Percentiles rank a stretch among this genome's conserved stretches.
phyloP scores from a whole-genome alignment of 2,329 filamentous ascomycete species.

The Tolypocladium ovalisporum region DNA sequence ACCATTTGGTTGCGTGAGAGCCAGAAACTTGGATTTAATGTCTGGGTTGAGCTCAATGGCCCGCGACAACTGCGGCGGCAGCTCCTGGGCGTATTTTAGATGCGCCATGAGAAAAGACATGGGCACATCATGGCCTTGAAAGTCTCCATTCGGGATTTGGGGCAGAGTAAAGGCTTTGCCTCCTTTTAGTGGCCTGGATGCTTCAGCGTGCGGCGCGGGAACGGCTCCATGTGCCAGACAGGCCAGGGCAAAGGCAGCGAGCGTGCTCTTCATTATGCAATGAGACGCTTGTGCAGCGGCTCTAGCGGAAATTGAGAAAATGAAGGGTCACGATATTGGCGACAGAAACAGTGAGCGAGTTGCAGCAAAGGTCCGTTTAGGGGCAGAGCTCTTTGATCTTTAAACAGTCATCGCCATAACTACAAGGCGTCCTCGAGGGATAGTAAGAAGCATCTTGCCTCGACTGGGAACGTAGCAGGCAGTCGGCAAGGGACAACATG shows the following conservation, averaged over 20 bases:
- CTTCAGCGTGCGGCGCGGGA: not conserved
- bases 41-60: slow-evolving; percentile 12
- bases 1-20: slow-evolving; percentile 3
- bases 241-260: slow-evolving; percentile 1
- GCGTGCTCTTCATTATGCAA: slow-evolving; percentile 2
- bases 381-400: not conserved
- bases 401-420: not conserved
- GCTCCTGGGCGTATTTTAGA: slow-evolving; percentile 23
- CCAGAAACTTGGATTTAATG: slow-evolving; percentile 13
- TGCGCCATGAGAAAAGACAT: slow-evolving; percentile 19
- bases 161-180: slow-evolving; percentile 14
- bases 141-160: slow-evolving; percentile 23
- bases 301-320: not conserved
- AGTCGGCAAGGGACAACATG: not conserved
- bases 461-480: not conserved
- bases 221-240: slow-evolving; percentile 5
- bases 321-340: not conserved
- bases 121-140: slow-evolving; percentile 19
- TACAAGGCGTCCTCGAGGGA: not conserved
- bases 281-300: not conserved
- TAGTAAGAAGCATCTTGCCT: not conserved
- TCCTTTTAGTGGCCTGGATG: not conserved
- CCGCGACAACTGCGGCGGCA: slow-evolving; percentile 15
- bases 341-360: not conserved
- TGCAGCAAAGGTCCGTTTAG: not conserved